Base-by-base conservation (phyloP, 1,284 basidiomycete species). In the Ceratobasidium sp. region DNA sequence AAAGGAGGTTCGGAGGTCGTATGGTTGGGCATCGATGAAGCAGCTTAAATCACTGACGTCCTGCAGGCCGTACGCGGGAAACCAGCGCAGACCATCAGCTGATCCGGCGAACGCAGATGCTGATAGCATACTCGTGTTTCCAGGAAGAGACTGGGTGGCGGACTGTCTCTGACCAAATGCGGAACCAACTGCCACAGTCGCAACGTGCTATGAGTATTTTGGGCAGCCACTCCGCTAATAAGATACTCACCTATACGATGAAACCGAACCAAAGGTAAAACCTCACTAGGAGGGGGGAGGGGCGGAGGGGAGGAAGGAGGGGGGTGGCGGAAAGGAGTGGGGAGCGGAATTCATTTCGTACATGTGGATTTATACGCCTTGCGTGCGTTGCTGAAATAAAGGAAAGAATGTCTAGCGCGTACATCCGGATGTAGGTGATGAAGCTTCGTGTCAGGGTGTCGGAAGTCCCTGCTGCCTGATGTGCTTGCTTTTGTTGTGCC, bases 171-270 rank as follows among this genome's bases (percentile, higher is more conserved):
- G 42, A 7, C 45, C 20, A 71, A 71, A 39, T 71, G 37, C 69
- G 45, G 49, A 51, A 33, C 58, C 58, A 63, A 63, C 69, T 74
- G 47, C 31, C 33, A 47, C 45, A 37, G 17, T n/a, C 11, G 47
- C 69, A 74, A 74, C 69, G 69, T 74, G 69, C 64, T 71, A 39
- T 71, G 68, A 60, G 56, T 42, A 63, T n/a, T n/a, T n/a, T n/a
- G n/a, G 47, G 28, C 20, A 26, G 26, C 45, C 42, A 74, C 69
- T n/a, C 60, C 28, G 26, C 17, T 26, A 61, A 63, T 35, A 31
- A 15, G 3, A 37, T 49, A 20, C 69, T 47, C 28, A 74, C 69
- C 60, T 61, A 31, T 51, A 51, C 69, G 58, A 74, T 60, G 45
- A 49, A 63, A n/a, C 69, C 68, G 51, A 71, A 39, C 26, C 28